phyloP scores from a whole-genome alignment of 306 rosid species.

The Aeschynomene evenia region DNA sequence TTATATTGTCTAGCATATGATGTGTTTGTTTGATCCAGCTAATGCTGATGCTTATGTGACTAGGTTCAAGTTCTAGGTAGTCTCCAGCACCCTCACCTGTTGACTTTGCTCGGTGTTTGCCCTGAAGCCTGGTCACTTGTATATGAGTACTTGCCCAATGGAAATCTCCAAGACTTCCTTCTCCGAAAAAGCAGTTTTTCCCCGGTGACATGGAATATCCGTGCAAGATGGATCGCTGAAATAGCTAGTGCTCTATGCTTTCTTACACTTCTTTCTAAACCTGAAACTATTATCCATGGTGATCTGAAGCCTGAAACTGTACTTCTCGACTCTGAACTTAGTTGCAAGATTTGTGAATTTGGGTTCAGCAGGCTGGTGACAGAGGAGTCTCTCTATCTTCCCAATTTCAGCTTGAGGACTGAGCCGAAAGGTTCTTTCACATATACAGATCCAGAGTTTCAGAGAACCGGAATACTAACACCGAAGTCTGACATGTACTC shows the following conservation, averaged over 20 bases:
- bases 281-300: slow-evolving; percentile 73
- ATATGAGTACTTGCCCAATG: slow-evolving; percentile 69
- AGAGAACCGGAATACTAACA: slow-evolving; percentile 59
- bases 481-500: slow-evolving; percentile 77
- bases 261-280: slow-evolving; percentile 79
- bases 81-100: slow-evolving; percentile 72
- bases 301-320: slow-evolving; percentile 61
- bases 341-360: slow-evolving; percentile 80
- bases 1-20: not conserved
- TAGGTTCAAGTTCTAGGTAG: slow-evolving; percentile 79
- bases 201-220: slow-evolving; percentile 59
- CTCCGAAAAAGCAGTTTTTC: slow-evolving; percentile 43
- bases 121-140: slow-evolving; percentile 76
- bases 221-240: slow-evolving; percentile 62
- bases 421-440: slow-evolving; percentile 66
- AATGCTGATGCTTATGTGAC: slow-evolving; percentile 17
- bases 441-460: slow-evolving; percentile 71
- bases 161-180: slow-evolving; percentile 61
- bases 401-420: slow-evolving; percentile 44
- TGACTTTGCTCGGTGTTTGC: slow-evolving; percentile 75
- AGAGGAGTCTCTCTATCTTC: slow-evolving; percentile 54
- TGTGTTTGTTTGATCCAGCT: slow-evolving; percentile 19
- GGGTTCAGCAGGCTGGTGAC: slow-evolving; percentile 69
- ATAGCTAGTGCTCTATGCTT: slow-evolving; percentile 71
- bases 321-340: slow-evolving; percentile 52